Percentiles rank a stretch among this genome's conserved stretches.
phyloP scores from a whole-genome alignment of 1,284 basidiomycete species.

The Microbotryomycetes sp. region DNA sequence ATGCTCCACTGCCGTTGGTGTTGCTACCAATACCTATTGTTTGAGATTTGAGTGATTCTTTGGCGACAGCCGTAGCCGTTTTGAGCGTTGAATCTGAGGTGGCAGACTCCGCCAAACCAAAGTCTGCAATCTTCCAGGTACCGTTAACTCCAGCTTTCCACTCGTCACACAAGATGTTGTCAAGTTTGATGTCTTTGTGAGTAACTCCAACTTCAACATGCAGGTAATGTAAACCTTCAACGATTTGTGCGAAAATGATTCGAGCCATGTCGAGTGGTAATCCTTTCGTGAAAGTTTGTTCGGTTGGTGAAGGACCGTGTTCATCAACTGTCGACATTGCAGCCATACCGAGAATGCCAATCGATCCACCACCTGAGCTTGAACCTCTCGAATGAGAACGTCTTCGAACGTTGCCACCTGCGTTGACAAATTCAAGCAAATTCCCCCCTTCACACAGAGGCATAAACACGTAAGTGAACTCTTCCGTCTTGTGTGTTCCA shows the following conservation, averaged over 20 bases:
- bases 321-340: not conserved
- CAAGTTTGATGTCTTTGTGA: conserved; percentile 91
- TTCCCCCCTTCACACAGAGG: conserved; percentile 77
- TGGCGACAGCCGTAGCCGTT: not conserved
- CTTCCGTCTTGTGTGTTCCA: conserved; percentile 56
- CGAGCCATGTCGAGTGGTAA: conserved; percentile 51
- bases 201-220: conserved; percentile 71
- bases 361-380: not conserved
- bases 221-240: conserved; percentile 75
- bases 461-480: conserved; percentile 76
- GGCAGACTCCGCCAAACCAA: conserved; percentile 59
- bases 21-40: not conserved
- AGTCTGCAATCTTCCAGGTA: conserved; percentile 56
- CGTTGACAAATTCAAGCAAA: conserved; percentile 69
- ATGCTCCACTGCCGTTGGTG: not conserved
- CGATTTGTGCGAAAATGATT: conserved; percentile 84
- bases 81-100: conserved; percentile 5
- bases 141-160: not conserved
- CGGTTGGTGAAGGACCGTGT: not conserved
- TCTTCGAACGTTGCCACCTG: conserved; percentile 47
- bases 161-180: conserved; percentile 72
- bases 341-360: not conserved
- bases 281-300: too few species aligned
- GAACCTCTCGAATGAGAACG: conserved; percentile 1
- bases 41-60: not conserved